Base-by-base conservation (phyloP, 805 yeast genomes). In the Ogataea pilisensis region DNA sequence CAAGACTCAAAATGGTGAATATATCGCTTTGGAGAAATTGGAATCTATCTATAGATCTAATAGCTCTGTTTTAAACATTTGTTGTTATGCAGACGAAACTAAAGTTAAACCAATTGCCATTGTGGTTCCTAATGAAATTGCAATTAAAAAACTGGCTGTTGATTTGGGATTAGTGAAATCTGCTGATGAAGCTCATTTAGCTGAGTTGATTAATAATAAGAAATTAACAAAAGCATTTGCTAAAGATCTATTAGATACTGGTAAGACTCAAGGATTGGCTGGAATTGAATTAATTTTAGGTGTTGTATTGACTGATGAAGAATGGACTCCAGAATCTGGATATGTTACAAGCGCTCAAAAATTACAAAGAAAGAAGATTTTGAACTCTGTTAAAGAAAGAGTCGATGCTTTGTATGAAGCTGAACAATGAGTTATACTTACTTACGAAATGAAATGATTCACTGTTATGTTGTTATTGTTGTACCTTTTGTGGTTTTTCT, bases 241-340 rank as follows among this genome's bases (percentile, higher is more conserved):
- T 38, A 70, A 82, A 50, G 66, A 80, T 13, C 63, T 93, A 44
- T 57, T 85, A 40, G 73, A 75, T 20, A 86, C 96, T 8, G 99
- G 89, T 53, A 82, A 77, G 64, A 53, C 76, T 16, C 90, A 82
- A 61, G 96, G 95, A 8, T 76, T 93, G 50, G 70, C 65, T 37
- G 95, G 96, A 44, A 90, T 88, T 51, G 98, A 93, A 67, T 70
- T 91, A 49, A 60, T 93, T 42, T 78, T 78, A 49, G 95, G 90
- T 51, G 73, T 84, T 46, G 88, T 84, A 12, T 63, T 93, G 45
- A 73, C 80, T 43, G 90, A 86, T 50, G 91, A 80, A 38, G 99
- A 93, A 70, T 93, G 99, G 98, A 93, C 98, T 31, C 98, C 99
- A 32, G 93, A 88, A 65, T 86, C 80, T 60, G 98, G 96, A 0